phyloP scores from a whole-genome alignment of 495 filamentous ascomycete genomes.

The Neurospora sp. region DNA sequence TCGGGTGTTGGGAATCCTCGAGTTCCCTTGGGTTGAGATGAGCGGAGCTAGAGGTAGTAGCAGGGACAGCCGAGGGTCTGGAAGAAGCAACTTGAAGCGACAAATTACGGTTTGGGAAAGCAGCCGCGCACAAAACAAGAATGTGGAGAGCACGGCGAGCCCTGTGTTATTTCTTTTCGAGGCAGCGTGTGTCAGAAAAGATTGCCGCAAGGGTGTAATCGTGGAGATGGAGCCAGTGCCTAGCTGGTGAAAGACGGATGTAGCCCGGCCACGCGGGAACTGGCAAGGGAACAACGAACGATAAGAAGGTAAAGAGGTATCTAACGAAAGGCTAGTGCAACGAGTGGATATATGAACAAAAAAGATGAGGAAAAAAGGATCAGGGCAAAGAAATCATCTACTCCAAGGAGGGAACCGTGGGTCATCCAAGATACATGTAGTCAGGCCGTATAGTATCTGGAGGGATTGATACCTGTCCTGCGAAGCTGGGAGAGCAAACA shows the following conservation, averaged over 20 bases:
- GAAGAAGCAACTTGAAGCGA: conserved; percentile 17
- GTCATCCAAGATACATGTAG: conserved; percentile 4
- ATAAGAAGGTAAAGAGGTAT: conserved; percentile 10
- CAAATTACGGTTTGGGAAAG: conserved; percentile 20
- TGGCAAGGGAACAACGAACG: conserved; percentile 6
- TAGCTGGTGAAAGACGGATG: background rate
- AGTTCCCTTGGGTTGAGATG: conserved; percentile 3
- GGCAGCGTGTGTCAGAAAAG: conserved; percentile 30
- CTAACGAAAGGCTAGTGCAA: conserved; percentile 3
- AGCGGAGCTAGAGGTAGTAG: conserved; percentile 2
- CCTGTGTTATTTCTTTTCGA: conserved; percentile 27
- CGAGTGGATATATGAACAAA: conserved; percentile 5
- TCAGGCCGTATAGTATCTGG: conserved; percentile 1
- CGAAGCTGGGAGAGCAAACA: conserved; percentile 4
- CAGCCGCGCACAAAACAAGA: conserved; percentile 21
- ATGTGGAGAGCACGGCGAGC: conserved; percentile 21
- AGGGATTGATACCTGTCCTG: conserved; percentile 3
- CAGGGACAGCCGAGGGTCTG: conserved; percentile 5
- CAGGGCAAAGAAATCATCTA: background rate
- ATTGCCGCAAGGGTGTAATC: conserved; percentile 24
- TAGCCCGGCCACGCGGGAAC: background rate
- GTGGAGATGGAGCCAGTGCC: conserved; percentile 10
- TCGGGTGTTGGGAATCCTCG: background rate
- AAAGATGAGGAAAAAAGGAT: conserved; percentile 1
- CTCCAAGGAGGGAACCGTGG: background rate